phyloP scores from a whole-genome alignment of 805 yeast species.

The Ogataea trehalophila region DNA sequence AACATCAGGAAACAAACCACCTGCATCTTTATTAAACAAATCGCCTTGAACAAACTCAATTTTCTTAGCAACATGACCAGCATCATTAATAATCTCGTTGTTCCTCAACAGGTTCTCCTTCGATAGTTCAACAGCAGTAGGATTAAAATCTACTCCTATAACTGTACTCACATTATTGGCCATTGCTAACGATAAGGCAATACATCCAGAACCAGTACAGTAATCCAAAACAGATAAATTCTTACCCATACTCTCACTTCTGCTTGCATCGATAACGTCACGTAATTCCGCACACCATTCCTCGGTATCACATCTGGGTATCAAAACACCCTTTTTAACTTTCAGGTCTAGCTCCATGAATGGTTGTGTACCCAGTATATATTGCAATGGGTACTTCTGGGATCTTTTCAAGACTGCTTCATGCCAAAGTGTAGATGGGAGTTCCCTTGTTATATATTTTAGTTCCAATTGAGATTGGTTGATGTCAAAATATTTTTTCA shows the following conservation, averaged over 20 bases:
- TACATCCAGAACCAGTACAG: slow-evolving; percentile 89
- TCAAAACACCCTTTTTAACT: slow-evolving; percentile 64
- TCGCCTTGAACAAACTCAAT: slow-evolving; percentile 21
- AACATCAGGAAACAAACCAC: slow-evolving; percentile 8
- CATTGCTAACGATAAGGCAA: slow-evolving; percentile 51
- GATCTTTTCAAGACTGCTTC: slow-evolving; percentile 53
- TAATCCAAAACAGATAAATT: slow-evolving; percentile 50
- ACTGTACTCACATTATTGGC: slow-evolving; percentile 17
- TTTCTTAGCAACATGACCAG: not conserved
- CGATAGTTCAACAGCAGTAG: slow-evolving; percentile 48
- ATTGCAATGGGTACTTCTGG: slow-evolving; percentile 68
- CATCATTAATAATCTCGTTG: not conserved
- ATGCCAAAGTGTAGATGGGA: slow-evolving; percentile 42
- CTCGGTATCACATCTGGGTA: slow-evolving; percentile 95
- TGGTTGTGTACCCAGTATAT: slow-evolving; percentile 81
- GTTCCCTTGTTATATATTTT: slow-evolving; percentile 57
- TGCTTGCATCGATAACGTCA: slow-evolving; percentile 4
- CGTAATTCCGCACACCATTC: slow-evolving; percentile 66
- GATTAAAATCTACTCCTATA: slow-evolving; percentile 54
- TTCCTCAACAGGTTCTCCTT: slow-evolving; percentile 34
- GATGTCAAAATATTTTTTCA: slow-evolving; percentile 11
- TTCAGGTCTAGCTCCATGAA: slow-evolving; percentile 63
- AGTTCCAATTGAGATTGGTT: slow-evolving; percentile 51
- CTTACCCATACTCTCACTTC: not conserved
- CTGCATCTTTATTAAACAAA: slow-evolving; percentile 9